Conservation (phyloP, 164 flowering plant genomes). For the Vitis riparia region DNA sequence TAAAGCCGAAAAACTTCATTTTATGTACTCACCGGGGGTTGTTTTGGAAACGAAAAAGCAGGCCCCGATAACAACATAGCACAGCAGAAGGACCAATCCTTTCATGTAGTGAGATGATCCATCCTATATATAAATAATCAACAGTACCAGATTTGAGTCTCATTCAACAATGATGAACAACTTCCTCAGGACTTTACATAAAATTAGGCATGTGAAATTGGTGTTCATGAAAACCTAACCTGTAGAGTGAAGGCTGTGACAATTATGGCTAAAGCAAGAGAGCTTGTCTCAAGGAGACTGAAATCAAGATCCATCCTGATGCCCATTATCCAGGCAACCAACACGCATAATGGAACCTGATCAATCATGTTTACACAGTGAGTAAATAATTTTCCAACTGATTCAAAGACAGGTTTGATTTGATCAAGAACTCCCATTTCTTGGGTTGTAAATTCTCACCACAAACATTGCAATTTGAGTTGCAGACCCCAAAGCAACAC, state of each 20-base stretch:
- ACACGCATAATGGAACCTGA: slow-evolving; percentile 76
- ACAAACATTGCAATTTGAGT: slow-evolving; percentile 92
- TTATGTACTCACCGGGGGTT: slow-evolving; percentile 35
- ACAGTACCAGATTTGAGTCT: too few relatives aligned
- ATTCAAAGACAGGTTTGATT: too few relatives aligned
- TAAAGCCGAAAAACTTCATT: neutral
- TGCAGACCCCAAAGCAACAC: slow-evolving; percentile 91
- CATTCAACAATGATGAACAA: too few relatives aligned
- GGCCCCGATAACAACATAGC: slow-evolving; percentile 54
- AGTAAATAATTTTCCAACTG: neutral
- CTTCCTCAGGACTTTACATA: neutral
- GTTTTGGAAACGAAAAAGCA: slow-evolving; percentile 47
- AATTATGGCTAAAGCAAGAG: slow-evolving; percentile 66
- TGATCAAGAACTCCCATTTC: too few relatives aligned
- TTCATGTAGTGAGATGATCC: slow-evolving; percentile 73
- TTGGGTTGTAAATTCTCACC: slow-evolving; percentile 41
- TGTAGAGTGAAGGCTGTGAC: slow-evolving; percentile 64
- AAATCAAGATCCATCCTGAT: slow-evolving; percentile 75
- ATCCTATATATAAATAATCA: slow-evolving; percentile 30
- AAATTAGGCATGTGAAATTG: neutral
- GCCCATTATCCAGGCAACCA: slow-evolving; percentile 79
- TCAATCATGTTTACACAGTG: neutral
- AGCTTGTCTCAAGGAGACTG: slow-evolving; percentile 65
- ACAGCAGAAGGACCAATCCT: slow-evolving; percentile 55
- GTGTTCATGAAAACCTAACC: slow-evolving; percentile 22